Conservation (phyloP, 2,329 filamentous ascomycete genomes). For the Penicillium sp. region DNA sequence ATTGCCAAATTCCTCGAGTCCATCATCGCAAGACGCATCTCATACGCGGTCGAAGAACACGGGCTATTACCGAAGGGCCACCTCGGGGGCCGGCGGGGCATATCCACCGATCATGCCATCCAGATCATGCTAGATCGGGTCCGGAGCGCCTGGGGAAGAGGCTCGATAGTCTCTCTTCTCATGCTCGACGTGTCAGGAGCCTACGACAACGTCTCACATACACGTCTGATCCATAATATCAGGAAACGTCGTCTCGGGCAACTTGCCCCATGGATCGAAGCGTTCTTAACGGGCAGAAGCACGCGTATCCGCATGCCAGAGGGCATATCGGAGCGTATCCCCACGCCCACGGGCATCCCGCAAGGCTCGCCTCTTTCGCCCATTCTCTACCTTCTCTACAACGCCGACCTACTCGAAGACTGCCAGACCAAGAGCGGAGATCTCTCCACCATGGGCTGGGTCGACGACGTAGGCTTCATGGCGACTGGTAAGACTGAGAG, state of each 20-base stretch:
- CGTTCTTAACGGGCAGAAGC: background rate
- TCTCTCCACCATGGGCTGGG: constrained; percentile 1
- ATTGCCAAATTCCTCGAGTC: constrained; percentile 14
- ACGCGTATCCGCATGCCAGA: background rate
- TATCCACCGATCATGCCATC: constrained; percentile 15
- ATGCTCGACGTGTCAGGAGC: constrained; percentile 14
- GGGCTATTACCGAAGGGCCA: constrained; percentile 4
- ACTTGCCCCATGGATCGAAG: background rate
- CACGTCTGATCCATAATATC: background rate
- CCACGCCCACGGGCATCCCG: constrained; percentile 18
- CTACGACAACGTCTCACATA: constrained; percentile 11
- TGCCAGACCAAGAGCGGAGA: background rate
- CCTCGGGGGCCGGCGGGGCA: constrained; percentile 11
- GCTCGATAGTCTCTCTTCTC: background rate
- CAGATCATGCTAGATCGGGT: constrained; percentile 9
- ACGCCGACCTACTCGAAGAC: constrained; percentile 24
- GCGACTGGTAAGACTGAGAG: background rate
- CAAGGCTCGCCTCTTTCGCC: constrained; percentile 25
- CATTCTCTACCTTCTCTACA: constrained; percentile 31
- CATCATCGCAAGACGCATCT: constrained; percentile 5
- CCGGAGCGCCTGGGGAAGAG: background rate
- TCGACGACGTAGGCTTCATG: constrained; percentile 6
- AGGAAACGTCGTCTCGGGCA: background rate
- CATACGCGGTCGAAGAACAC: constrained; percentile 6
- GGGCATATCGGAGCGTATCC: background rate